Base-by-base conservation (phyloP, 2,329 filamentous ascomycete species). In the Trichoderma atroviride region DNA sequence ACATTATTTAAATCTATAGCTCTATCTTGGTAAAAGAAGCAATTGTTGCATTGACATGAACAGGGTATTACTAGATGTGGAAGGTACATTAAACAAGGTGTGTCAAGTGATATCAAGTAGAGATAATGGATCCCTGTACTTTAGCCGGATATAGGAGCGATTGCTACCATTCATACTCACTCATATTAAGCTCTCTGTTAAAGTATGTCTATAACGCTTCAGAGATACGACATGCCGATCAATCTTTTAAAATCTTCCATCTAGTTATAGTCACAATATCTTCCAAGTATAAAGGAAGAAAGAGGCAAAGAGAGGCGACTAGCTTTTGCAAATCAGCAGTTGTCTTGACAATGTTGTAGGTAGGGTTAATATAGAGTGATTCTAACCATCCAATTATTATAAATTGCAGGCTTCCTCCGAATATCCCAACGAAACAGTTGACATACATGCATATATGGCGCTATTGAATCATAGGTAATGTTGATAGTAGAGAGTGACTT, bases 31-130 rank as follows among this genome's bases (percentile, higher is more conserved):
- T 19, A 6, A 3, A 55, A 10, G 7, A 55, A 16, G 14, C 6
- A 13, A 16, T 55, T n/a, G 16, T 55, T 52, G 5, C 50, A 13
- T 29, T 47, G 58, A 47, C 35, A 11, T 40, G 35, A 29, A 60
- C 16, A 60, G 11, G 40, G n/a, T 33, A 7, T 31, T 22, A n/a
- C 47, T 63, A 14, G 29, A 63, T 53, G 13, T 14, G 43, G 60
- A 63, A 63, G 60, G 60, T 63, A 63, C 47, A 33, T 53, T 27
- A 63, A 22, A 53, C 33, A 63, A 52, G 29, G 29, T 31, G 47
- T 31, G 31, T 63, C 60, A 63, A 63, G 47, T 63, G 60, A 63
- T 63, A n/a, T 13, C n/a, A 52, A 7, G 22, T 13, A 53, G 47
- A 24, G 47, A 35, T 35, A 52, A 63, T 63, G 47, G 13, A 63